Evolutionary conservation across 148 eudicot species (phyloP).

Genomic region (Tetragonia tetragonoides): DNA sequence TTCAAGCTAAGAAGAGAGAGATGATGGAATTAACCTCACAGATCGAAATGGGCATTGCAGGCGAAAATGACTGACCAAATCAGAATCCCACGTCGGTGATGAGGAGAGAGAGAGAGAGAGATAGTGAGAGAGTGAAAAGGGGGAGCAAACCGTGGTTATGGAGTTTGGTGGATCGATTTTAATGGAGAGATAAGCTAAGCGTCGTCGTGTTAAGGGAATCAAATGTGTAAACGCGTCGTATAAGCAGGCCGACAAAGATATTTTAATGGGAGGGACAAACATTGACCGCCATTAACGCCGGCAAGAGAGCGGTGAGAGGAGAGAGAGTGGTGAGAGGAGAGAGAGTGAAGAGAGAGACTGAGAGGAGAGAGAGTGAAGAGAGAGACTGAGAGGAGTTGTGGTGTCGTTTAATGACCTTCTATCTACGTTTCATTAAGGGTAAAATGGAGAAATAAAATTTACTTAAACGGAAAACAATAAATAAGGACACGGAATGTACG

Average conservation of each 20-base stretch:
- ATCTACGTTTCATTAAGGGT: no score
- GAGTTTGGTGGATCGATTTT: not conserved
- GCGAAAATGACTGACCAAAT: not conserved
- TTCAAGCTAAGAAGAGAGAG: not conserved
- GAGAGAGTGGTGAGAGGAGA: no score
- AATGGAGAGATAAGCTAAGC: not conserved
- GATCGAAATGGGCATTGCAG: not conserved
- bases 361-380: no score
- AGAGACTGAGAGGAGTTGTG: no score
- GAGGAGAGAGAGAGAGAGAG: constrained; percentile 1
- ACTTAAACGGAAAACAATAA: no score
- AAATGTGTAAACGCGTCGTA: not conserved
- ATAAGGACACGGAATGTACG: no score
- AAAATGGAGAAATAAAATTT: no score
- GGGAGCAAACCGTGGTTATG: not conserved
- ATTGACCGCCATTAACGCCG: no score
- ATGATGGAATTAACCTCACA: constrained; percentile 18
- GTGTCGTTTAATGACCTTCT: no score
- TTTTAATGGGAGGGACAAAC: not conserved
- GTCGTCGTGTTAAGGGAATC: constrained; percentile 10
- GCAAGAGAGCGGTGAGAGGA: no score
- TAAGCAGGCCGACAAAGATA: not conserved
- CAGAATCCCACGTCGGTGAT: constrained; percentile 9
- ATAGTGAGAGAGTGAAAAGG: not conserved
- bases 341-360: no score